Conservation (phyloP, 495 filamentous ascomycete genomes). For the Hypoxylon cercidicola region DNA sequence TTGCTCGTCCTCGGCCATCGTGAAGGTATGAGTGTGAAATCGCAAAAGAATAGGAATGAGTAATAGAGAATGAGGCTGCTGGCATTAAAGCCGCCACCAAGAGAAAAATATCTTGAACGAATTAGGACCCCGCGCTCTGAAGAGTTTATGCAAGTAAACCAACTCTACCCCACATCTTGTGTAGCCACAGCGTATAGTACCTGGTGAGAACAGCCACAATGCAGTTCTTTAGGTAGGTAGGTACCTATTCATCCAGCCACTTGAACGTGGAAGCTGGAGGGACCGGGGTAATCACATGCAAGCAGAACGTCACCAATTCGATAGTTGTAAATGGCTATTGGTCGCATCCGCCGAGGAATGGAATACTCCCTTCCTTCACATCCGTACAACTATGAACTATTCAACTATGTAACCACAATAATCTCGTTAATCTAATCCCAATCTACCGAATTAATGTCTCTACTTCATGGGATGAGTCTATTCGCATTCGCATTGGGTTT, state of each 20-base stretch:
- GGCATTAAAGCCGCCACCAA: conserved; percentile 16
- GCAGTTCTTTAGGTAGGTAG: no score
- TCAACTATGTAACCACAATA: conserved; percentile 38
- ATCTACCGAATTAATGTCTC: conserved; percentile 7
- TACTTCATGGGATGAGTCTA: conserved; percentile 15
- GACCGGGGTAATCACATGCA: conserved; percentile 45
- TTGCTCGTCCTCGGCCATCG: conserved; percentile 73
- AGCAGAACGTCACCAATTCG: conserved; percentile 44
- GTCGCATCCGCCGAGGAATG: conserved; percentile 46
- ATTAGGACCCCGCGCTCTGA: conserved; percentile 31
- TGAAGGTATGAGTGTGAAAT: conserved; percentile 19
- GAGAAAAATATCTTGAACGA: conserved; percentile 21
- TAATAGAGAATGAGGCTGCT: conserved; percentile 1
- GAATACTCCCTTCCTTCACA: conserved; percentile 8
- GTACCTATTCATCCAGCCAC: neutral
- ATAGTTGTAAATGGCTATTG: conserved; percentile 23
- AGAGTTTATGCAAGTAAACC: conserved; percentile 28
- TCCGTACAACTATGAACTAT: conserved; percentile 9
- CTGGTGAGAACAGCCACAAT: conserved; percentile 4
- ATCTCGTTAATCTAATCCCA: conserved; percentile 23
- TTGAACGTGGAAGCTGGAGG: neutral
- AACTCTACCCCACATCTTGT: conserved; percentile 22
- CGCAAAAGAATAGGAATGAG: neutral
- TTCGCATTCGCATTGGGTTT: conserved; percentile 10
- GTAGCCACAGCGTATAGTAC: neutral